These are phyloP conservation scores for Paraphoma chrysanthemicola DNA, from an alignment of 2,329 filamentous ascomycete species.

Conservation along the genomic window DNA sequence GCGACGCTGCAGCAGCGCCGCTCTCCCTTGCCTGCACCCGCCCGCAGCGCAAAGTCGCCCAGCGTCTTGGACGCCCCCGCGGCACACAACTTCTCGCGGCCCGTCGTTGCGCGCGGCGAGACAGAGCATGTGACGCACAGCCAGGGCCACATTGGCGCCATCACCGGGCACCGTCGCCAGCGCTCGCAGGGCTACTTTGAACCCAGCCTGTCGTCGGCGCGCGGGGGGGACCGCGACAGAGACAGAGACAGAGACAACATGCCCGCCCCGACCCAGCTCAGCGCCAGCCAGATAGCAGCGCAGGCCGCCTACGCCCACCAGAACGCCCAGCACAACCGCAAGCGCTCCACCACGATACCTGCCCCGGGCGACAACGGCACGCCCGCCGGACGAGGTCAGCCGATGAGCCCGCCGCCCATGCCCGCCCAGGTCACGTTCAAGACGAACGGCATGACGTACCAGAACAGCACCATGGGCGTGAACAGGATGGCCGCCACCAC, in stretches of 20 bases:
- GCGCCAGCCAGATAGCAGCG: constrained; percentile 80
- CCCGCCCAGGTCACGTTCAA: constrained; percentile 47
- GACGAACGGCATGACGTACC: constrained; percentile 57
- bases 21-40: constrained; percentile 47
- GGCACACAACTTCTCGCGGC: constrained; percentile 48
- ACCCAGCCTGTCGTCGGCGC: constrained; percentile 70
- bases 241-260: constrained; percentile 47
- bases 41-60: constrained; percentile 30
- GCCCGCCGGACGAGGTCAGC: constrained; percentile 44
- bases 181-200: constrained; percentile 80
- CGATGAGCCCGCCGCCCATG: constrained; percentile 65
- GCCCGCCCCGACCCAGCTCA: constrained; percentile 50
- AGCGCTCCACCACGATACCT: constrained; percentile 77
- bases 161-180: constrained; percentile 66
- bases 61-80: constrained; percentile 19
- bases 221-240: constrained; percentile 33
- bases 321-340: constrained; percentile 62
- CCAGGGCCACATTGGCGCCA: constrained; percentile 37
- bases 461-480: constrained; percentile 67
- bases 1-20: constrained; percentile 46
- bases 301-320: constrained; percentile 77
- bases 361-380: constrained; percentile 52
- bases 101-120: constrained; percentile 41
- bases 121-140: constrained; percentile 35
- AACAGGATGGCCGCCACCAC: constrained; percentile 72